phyloP scores from a whole-genome alignment of 257 asterid species.

The Coffea canephora region DNA sequence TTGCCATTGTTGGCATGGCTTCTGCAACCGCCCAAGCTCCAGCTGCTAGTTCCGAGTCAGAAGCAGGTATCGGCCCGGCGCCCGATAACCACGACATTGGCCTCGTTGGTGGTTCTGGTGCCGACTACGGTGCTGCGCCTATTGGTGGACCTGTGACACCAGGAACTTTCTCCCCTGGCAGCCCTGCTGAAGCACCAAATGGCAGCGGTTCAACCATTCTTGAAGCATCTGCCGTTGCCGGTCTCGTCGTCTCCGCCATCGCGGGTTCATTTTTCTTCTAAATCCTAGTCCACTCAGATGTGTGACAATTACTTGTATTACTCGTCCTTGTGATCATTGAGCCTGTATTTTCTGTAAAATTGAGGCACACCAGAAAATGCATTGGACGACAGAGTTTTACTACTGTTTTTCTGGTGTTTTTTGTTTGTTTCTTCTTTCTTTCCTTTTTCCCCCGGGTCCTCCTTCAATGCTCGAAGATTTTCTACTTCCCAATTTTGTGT shows the following conservation, averaged over 20 bases:
- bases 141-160: slow-evolving; percentile 50
- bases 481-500: not conserved
- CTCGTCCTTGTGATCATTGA: no score
- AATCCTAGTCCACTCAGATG: not conserved
- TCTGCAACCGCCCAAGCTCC: slow-evolving; percentile 23
- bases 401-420: not conserved
- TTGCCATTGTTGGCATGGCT: slow-evolving; percentile 40
- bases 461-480: not conserved
- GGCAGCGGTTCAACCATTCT: slow-evolving; percentile 19
- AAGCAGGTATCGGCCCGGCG: slow-evolving; percentile 9
- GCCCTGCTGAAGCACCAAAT: slow-evolving; percentile 26
- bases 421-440: no score
- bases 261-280: slow-evolving; percentile 46
- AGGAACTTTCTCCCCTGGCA: slow-evolving; percentile 23
- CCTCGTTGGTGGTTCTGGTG: slow-evolving; percentile 18
- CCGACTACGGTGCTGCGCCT: slow-evolving; percentile 38
- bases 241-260: slow-evolving; percentile 25
- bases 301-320: not conserved
- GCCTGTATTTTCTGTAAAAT: not conserved
- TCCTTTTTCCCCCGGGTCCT: no score
- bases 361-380: not conserved
- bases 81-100: slow-evolving; percentile 31
- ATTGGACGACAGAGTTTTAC: not conserved
- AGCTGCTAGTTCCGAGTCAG: slow-evolving; percentile 11
- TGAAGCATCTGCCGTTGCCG: slow-evolving; percentile 23